These are phyloP conservation scores for Boletus edulis DNA, from an alignment of 768 basidiomycete species.

Conservation along the genomic window DNA sequence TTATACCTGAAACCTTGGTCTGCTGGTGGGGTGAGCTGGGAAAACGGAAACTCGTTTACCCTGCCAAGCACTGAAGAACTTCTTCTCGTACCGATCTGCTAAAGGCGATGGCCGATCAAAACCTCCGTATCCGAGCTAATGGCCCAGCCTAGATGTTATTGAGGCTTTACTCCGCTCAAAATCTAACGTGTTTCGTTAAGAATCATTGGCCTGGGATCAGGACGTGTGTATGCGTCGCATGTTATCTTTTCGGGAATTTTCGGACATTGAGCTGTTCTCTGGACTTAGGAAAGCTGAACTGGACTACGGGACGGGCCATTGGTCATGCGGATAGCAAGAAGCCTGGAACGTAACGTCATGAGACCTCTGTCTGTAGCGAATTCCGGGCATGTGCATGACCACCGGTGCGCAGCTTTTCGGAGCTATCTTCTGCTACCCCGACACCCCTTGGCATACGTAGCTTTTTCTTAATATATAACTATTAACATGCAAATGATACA, in stretches of 20 bases:
- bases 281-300: neutral
- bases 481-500: slow-evolving; percentile 26
- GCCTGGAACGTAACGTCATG: neutral
- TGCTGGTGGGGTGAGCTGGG: slow-evolving; percentile 3
- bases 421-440: neutral
- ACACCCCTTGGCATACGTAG: neutral
- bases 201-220: neutral
- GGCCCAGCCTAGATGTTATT: neutral
- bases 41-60: neutral
- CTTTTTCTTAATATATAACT: slow-evolving; percentile 8
- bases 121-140: neutral
- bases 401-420: neutral
- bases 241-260: neutral
- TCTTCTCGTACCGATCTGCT: neutral
- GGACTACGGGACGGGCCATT: neutral
- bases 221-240: neutral
- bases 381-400: neutral
- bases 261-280: neutral
- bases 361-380: neutral
- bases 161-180: neutral
- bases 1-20: slow-evolving; percentile 9
- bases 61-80: neutral
- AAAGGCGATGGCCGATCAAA: neutral
- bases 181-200: neutral
- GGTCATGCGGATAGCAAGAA: slow-evolving; percentile 1